Percentiles rank a stretch among this genome's conserved stretches.
Evolutionary conservation across 306 rosid genomes (phyloP).

Genomic region (Quercus engelmannii): DNA sequence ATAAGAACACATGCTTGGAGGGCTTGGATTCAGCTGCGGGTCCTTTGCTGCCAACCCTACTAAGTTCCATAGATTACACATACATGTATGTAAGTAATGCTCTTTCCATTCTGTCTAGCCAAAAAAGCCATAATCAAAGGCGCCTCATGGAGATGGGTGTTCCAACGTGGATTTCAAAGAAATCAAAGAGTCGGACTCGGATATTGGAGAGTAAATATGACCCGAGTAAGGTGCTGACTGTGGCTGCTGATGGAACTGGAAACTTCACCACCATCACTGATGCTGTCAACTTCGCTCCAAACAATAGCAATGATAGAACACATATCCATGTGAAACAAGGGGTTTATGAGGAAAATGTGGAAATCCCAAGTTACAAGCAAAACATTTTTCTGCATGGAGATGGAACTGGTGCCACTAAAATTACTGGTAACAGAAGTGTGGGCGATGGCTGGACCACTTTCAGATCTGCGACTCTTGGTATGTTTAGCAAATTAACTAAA

Average conservation of each 20-base stretch:
- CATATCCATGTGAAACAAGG: constrained; percentile 61
- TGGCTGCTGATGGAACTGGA: constrained; percentile 67
- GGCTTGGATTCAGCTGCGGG: constrained; percentile 72
- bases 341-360: constrained; percentile 66
- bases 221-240: constrained; percentile 37
- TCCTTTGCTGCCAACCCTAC: constrained; percentile 46
- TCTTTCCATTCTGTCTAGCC: constrained; percentile 49
- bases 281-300: constrained; percentile 63
- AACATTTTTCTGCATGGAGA: constrained; percentile 74
- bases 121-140: constrained; percentile 31
- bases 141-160: constrained; percentile 24
- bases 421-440: constrained; percentile 57
- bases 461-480: constrained; percentile 82
- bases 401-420: constrained; percentile 57
- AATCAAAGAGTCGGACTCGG: neutral
- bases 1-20: constrained; percentile 82
- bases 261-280: constrained; percentile 63
- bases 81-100: constrained; percentile 66
- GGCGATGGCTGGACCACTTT: constrained; percentile 69
- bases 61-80: constrained; percentile 38
- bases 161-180: constrained; percentile 32
- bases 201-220: constrained; percentile 18
- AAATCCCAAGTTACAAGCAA: constrained; percentile 59
- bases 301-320: constrained; percentile 52
- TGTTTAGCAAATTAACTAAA: neutral